Conservation (phyloP, 73 alveolate species). For the Tetrahymena borealis region DNA sequence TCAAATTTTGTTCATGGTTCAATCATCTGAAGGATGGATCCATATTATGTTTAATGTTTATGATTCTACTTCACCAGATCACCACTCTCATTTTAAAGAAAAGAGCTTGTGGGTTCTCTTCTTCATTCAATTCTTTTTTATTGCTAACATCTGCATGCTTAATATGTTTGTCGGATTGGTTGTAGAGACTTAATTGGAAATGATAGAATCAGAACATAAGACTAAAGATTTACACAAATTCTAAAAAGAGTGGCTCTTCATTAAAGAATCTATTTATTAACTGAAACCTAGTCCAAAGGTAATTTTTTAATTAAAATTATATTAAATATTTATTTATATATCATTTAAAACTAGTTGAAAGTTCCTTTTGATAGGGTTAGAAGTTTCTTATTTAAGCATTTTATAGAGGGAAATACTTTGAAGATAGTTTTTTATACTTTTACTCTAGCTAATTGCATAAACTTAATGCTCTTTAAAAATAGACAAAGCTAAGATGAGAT, state of each 20-base stretch:
- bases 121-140: slow-evolving; percentile 20
- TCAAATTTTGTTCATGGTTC: not conserved
- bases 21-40: slow-evolving; percentile 34
- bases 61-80: not conserved
- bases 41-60: slow-evolving; percentile 5
- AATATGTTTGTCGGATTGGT: slow-evolving; percentile 44
- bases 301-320: not conserved
- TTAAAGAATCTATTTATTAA: slow-evolving; percentile 10
- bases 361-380: not conserved
- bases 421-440: not conserved
- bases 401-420: not conserved
- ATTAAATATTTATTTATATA: not conserved
- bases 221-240: slow-evolving; percentile 3
- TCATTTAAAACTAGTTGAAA: not conserved
- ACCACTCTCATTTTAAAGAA: not conserved
- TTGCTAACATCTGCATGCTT: slow-evolving; percentile 28
- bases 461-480: not conserved
- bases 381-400: not conserved
- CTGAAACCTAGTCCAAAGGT: slow-evolving; percentile 19
- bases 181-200: slow-evolving; percentile 23
- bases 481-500: not conserved
- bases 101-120: slow-evolving; percentile 30
- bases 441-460: not conserved
- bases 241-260: slow-evolving; percentile 25
- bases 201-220: slow-evolving; percentile 4